A percentile compares a stretch with the other conserved stretches of the same genome.
Conservation (phyloP, 208 protist genomes). For the Trypanosoma congolense region DNA sequence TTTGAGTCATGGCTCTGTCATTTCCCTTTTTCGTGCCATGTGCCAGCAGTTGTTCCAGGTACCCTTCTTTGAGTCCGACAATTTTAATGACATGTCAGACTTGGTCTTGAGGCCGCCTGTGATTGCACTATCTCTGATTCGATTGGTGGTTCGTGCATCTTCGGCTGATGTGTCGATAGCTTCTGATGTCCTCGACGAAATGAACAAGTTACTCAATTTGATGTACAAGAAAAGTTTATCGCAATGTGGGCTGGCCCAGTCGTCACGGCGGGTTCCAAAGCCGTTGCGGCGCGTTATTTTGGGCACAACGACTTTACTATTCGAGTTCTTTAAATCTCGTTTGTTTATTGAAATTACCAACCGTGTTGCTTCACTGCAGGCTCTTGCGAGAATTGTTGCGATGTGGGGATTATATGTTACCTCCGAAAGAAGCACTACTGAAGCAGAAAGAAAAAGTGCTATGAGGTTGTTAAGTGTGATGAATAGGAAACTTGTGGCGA, state of each 20-base stretch:
- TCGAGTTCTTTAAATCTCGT: conserved; percentile 28
- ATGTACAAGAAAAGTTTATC: conserved; percentile 7
- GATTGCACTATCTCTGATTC: conserved; percentile 3
- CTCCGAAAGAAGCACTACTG: conserved; percentile 10
- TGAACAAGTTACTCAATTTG: background rate
- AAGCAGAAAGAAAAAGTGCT: conserved; percentile 18
- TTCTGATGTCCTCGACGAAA: conserved; percentile 6
- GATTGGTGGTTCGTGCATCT: conserved; percentile 4
- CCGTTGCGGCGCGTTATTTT: conserved; percentile 4
- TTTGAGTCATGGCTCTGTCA: conserved; percentile 21
- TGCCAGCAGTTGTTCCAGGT: conserved; percentile 44
- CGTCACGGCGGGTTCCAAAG: conserved; percentile 5
- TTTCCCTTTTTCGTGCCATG: conserved; percentile 48
- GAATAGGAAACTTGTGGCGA: conserved; percentile 9
- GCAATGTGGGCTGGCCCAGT: conserved; percentile 2
- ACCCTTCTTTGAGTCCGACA: conserved; percentile 20
- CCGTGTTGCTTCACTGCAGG: conserved; percentile 27
- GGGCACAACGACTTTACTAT: conserved; percentile 18
- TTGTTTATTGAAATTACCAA: conserved; percentile 24
- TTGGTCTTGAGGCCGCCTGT: conserved; percentile 5
- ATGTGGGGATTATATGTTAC: conserved; percentile 37
- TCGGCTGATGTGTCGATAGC: conserved; percentile 1
- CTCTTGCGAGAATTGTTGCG: conserved; percentile 38
- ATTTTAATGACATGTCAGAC: conserved; percentile 18
- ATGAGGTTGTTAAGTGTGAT: conserved; percentile 4